Evolutionary conservation across 2,329 filamentous ascomycete genomes (phyloP).

Genomic region (Lachnellula willkommii): DNA sequence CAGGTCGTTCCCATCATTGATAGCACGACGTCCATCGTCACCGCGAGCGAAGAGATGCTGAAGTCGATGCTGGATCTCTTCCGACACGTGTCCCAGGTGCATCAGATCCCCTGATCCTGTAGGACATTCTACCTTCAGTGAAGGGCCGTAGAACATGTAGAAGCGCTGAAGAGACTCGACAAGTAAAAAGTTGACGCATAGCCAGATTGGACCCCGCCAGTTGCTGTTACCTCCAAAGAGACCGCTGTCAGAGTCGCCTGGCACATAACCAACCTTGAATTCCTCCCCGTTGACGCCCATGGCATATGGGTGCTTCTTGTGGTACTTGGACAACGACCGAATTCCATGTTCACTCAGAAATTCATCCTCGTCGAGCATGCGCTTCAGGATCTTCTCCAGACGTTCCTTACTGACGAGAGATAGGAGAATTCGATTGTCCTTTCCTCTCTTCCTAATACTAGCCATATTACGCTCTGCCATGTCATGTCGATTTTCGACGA

Average conservation of each 20-base stretch:
- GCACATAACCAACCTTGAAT: constrained; percentile 83
- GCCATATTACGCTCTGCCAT: constrained; percentile 91
- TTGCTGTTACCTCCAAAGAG: constrained; percentile 97
- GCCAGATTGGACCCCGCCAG: constrained; percentile 93
- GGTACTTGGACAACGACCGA: constrained; percentile 83
- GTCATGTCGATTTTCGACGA: constrained; percentile 80
- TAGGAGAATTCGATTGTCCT: constrained; percentile 80
- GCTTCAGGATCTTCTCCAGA: constrained; percentile 79
- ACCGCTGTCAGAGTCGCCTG: constrained; percentile 93
- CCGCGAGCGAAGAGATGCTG: constrained; percentile 84
- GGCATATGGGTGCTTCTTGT: constrained; percentile 82
- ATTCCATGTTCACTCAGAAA: constrained; percentile 90
- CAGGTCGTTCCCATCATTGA: constrained; percentile 78
- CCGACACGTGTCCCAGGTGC: constrained; percentile 91
- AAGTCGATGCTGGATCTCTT: constrained; percentile 90
- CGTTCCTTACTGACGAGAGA: constrained; percentile 90
- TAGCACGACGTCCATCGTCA: constrained; percentile 79
- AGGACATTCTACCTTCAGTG: constrained; percentile 86
- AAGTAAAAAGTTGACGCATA: constrained; percentile 91
- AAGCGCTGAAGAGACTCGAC: constrained; percentile 93
- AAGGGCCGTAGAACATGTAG: constrained; percentile 90
- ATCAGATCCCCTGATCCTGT: constrained; percentile 90
- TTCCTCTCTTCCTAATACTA: constrained; percentile 83
- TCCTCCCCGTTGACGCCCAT: constrained; percentile 94
- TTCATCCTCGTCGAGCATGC: constrained; percentile 91